These are phyloP conservation scores for Hydrangea macrophylla DNA, from an alignment of 148 eudicot genomes.

Conservation along the genomic window DNA sequence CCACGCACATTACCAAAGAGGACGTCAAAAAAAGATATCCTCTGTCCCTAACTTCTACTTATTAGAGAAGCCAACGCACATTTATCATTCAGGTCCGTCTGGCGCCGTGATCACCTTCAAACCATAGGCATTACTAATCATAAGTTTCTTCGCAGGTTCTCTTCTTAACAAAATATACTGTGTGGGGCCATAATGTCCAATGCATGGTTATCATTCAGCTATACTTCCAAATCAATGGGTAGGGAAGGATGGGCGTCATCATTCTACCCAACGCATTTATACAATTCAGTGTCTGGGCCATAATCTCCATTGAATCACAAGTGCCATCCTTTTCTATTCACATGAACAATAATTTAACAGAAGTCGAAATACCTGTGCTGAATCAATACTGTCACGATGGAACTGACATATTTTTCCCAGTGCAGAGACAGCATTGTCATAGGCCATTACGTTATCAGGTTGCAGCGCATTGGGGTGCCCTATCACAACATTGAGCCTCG, in stretches of 20 bases:
- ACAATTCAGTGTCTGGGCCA: too few relatives aligned
- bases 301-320: too few relatives aligned
- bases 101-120: background rate
- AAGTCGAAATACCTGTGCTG: constrained; percentile 57
- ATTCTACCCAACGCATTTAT: too few relatives aligned
- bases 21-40: too few relatives aligned
- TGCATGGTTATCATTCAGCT: too few relatives aligned
- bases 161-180: background rate
- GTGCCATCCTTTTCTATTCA: too few relatives aligned
- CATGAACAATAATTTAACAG: constrained; percentile 5
- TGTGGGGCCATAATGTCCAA: too few relatives aligned
- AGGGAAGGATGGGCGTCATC: too few relatives aligned
- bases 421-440: constrained; percentile 97
- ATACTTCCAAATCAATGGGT: too few relatives aligned
- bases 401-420: constrained; percentile 83
- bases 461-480: constrained; percentile 57
- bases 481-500: constrained; percentile 78
- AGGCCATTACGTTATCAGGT: constrained; percentile 78
- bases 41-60: too few relatives aligned
- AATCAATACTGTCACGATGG: constrained; percentile 76
- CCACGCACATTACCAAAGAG: too few relatives aligned
- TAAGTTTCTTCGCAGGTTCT: background rate
- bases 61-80: too few relatives aligned
- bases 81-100: background rate
- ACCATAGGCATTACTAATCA: background rate